Evolutionary conservation across 495 filamentous ascomycete genomes (phyloP), one percentile per base, ranked within the genome.

Genomic region (Clohesyomyces aquaticus): DNA sequence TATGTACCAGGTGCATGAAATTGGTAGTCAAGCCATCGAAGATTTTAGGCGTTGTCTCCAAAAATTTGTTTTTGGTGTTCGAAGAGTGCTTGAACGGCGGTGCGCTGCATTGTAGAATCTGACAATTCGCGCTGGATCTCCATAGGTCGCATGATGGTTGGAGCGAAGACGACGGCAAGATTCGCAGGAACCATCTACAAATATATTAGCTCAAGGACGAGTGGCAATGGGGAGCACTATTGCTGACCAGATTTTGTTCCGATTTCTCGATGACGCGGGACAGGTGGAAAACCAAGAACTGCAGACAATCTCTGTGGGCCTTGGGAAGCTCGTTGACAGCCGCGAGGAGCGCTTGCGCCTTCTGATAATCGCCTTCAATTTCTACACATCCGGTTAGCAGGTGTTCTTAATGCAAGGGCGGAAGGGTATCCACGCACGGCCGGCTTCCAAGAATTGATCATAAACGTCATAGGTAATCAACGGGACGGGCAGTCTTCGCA

Each of bases 131-230:
- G 87, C 65, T 96, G 90, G 65, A 97, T 78, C 64, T 86, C 91
- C 72, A 86, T 79, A 23, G 96, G 91, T 53, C 94, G 82, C 88
- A 99, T 94, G 62, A 99, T 91, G 8, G 95, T 99, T 23, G 95
- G 95, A 25, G 95, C 95, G 70, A 99, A 99, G 26, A 99, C 95
- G 59, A 99, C 95, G 4, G 95, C 91, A 38, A 98, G 79, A 68
- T 99, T 99, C 72, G 90, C 87, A 35, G 93, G 89, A 19, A 90
- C 94, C 95, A 99, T 99, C 75, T 76, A 47, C n/a, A 18, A 27
- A 2, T 23, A 41, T 2, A 32, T 55, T 55, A 55, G 51, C 18
- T 2, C 22, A 6, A 12, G 10, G 3, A 9, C 10, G 51, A 9
- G 21, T n/a, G 43, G 60, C 41, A 49, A 3, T 12, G 45, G 35